Conservation (phyloP, 176 grass and related monocot species). For the Tillandsia leiboldiana region DNA sequence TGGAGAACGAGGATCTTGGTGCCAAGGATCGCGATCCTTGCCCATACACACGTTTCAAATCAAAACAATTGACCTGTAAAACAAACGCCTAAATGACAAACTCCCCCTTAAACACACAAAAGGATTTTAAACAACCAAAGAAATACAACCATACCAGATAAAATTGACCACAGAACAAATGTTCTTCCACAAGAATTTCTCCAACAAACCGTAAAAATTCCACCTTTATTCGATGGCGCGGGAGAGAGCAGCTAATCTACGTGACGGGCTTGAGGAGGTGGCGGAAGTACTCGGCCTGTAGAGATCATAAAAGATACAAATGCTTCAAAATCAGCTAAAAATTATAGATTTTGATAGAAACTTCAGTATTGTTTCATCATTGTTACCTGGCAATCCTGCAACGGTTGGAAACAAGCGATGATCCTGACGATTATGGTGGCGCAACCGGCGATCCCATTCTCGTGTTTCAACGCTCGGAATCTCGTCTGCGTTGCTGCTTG, state of each 20-base stretch:
- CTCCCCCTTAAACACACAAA: not conserved
- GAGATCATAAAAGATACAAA: constrained; percentile 16
- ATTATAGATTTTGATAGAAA: not conserved
- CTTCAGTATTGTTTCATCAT: not conserved
- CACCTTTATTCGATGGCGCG: constrained; percentile 22
- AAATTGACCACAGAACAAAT: constrained; percentile 27
- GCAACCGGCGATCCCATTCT: constrained; percentile 51
- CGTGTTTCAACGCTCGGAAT: constrained; percentile 89
- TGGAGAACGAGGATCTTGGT: constrained; percentile 28
- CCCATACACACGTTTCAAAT: constrained; percentile 34
- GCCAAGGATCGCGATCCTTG: constrained; percentile 47
- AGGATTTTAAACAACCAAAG: not conserved
- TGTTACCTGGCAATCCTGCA: constrained; percentile 85
- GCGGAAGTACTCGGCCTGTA: constrained; percentile 89
- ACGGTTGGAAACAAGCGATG: constrained; percentile 72
- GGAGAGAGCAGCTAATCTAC: constrained; percentile 42
- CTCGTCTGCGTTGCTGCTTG: constrained; percentile 69
- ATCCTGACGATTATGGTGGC: constrained; percentile 55
- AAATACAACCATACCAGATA: constrained; percentile 30
- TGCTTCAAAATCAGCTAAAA: constrained; percentile 14
- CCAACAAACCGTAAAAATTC: constrained; percentile 12
- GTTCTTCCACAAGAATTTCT: constrained; percentile 15
- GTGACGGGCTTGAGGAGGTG: constrained; percentile 93
- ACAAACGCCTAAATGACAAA: constrained; percentile 3
- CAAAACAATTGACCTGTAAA: constrained; percentile 40